Percentiles rank a stretch among this genome's conserved stretches.
Evolutionary conservation across 2,329 filamentous ascomycete species (phyloP).

Genomic region (Phyllosticta ampelicida): DNA sequence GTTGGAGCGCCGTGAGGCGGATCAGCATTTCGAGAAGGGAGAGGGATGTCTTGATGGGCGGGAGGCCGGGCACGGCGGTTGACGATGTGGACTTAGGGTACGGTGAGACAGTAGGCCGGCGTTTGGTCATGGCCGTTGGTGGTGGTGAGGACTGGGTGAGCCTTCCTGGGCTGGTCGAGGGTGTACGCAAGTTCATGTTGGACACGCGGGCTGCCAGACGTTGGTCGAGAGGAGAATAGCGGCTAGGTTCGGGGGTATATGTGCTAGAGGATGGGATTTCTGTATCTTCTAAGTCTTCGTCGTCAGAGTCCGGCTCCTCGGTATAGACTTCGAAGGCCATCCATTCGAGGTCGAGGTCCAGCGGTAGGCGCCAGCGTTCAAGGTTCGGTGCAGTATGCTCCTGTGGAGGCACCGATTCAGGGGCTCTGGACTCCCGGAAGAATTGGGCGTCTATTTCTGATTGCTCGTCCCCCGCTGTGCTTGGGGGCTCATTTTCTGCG

Average conservation of each 20-base stretch:
- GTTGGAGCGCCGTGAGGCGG: constrained; percentile 74
- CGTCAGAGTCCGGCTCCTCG: constrained; percentile 48
- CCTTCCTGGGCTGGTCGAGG: constrained; percentile 16
- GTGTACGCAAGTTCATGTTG: constrained; percentile 32
- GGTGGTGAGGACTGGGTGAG: constrained; percentile 11
- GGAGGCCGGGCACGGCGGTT: constrained; percentile 24
- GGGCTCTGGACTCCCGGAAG: constrained; percentile 28
- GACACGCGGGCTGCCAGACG: constrained; percentile 33
- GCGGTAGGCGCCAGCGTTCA: constrained; percentile 50
- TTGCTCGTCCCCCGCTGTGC: constrained; percentile 25
- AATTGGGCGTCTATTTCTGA: constrained; percentile 36
- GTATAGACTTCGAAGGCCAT: constrained; percentile 78
- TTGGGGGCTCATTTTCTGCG: constrained; percentile 13
- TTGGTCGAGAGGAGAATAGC: constrained; percentile 10
- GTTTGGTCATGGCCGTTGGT: constrained; percentile 16
- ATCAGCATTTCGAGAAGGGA: constrained; percentile 84
- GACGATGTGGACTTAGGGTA: constrained; percentile 18
- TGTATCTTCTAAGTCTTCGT: constrained; percentile 35
- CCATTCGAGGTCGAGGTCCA: constrained; percentile 79
- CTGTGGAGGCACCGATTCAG: constrained; percentile 11
- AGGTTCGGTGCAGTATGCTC: constrained; percentile 4
- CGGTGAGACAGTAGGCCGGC: constrained; percentile 14
- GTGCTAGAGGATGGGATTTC: constrained; percentile 18
- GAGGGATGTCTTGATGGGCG: constrained; percentile 52
- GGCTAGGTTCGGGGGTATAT: constrained; percentile 6